phyloP scores from a whole-genome alignment of 768 basidiomycete genomes.

The Termitomyces sp. region DNA sequence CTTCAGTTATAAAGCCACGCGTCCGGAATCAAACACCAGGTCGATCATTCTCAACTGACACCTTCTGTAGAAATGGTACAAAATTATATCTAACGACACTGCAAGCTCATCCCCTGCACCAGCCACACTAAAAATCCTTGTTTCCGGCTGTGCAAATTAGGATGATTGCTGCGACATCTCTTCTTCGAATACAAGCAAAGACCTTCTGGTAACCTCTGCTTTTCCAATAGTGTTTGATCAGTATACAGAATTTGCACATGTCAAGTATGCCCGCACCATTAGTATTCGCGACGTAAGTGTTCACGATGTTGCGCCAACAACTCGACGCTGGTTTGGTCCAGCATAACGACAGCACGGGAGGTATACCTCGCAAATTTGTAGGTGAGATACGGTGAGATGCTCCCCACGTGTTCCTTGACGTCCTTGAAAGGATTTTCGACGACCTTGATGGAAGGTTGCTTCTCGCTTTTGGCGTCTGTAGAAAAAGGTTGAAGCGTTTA shows the following conservation, averaged over 20 bases:
- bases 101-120: not conserved
- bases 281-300: not conserved
- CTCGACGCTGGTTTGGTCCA: not conserved
- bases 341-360: not conserved
- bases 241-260: no score
- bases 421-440: not conserved
- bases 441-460: not conserved
- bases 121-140: not conserved
- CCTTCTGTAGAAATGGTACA: not conserved
- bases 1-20: not conserved
- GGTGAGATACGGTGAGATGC: not conserved
- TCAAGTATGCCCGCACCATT: not conserved
- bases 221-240: no score
- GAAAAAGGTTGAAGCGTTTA: not conserved
- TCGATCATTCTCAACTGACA: not conserved
- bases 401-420: not conserved
- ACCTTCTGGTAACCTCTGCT: not conserved
- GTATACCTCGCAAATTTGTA: not conserved
- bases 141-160: not conserved
- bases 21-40: not conserved
- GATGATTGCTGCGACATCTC: not conserved
- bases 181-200: not conserved
- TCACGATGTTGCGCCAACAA: not conserved
- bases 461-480: not conserved
- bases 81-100: not conserved